Evolutionary conservation across 805 yeast species (phyloP), one percentile per base, ranked within the genome.

Genomic region (Candida khao-thaluensis): DNA sequence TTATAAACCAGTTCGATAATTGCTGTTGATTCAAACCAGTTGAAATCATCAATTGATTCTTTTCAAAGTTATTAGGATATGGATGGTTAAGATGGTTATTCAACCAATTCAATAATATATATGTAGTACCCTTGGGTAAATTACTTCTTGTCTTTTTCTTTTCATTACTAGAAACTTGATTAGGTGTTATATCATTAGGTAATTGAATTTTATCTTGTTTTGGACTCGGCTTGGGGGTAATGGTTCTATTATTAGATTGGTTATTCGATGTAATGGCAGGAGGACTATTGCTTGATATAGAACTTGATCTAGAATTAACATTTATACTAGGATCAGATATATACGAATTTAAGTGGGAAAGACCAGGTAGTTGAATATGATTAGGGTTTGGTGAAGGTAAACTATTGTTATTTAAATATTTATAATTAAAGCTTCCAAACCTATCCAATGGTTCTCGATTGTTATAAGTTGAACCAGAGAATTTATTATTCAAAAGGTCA

Each of bases 1-100:
- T 86, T 54, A 86, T 87, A 53, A 86, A 86, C 95, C 95, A 86
- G 56, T 86, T 87, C 48, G 85, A 75, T 44, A 86, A 71, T 60
- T 86, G 95, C 44, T 84, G 87, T 59, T 82, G 79, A 46, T 86
- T 83, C 54, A 86, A 70, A 0, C 93, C 91, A 0, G 95, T 86
- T 54, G 74, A 71, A 49, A 72, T 68, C 71, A 84, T 75, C 40
- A 86, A 68, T 52, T 77, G 78, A 45, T 76, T 72, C 64, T 87
- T 86, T 52, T 86, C 95, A 33, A 78, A 76, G 38, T 84, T 84
- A 38, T 85, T 82, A 2, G 95, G 95, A 58, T 86, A 86, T 10
- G 95, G 95, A 53, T 85, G 85, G 44, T 81, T 78, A 50, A 85
- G 64, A 57, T 86, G 90, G 25, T 77, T 77, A 41, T 79, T 66